Conservation (phyloP, 805 yeast genomes). For the Yarrowia sp. region DNA sequence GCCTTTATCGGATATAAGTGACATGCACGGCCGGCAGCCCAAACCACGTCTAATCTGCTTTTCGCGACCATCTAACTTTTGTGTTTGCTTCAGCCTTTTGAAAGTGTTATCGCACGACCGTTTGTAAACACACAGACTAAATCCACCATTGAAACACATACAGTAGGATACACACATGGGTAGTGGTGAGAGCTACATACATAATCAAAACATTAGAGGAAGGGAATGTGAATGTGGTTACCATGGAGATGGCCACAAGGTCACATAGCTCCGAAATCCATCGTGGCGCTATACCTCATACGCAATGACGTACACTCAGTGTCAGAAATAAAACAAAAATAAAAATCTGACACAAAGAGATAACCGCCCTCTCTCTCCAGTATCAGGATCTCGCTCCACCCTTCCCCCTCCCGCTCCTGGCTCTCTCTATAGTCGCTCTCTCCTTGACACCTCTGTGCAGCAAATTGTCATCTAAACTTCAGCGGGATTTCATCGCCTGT, state of each 20-base stretch:
- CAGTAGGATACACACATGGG: not conserved
- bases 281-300: too few relatives aligned
- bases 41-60: constrained; percentile 12
- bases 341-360: not conserved
- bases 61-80: not conserved
- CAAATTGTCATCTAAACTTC: constrained; percentile 21
- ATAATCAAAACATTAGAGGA: not conserved
- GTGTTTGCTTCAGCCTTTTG: constrained; percentile 5
- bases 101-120: constrained; percentile 13
- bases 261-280: too few relatives aligned
- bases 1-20: constrained; percentile 6
- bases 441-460: constrained; percentile 2
- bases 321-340: too few relatives aligned
- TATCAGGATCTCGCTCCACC: not conserved
- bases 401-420: not conserved
- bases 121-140: constrained; percentile 4
- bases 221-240: not conserved
- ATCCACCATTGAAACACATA: not conserved
- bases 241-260: too few relatives aligned
- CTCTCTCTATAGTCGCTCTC: not conserved
- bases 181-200: not conserved
- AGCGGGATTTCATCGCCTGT: constrained; percentile 24
- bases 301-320: not conserved
- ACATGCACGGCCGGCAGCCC: constrained; percentile 8
- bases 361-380: not conserved